Conservation (phyloP, 306 rosid genomes). For the Medicago truncatula region MtrunA17r5.0-ANR NC_053045.1:27107001-27107500, state of each 20-base stretch:
- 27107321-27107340: not conserved
- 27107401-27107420: not conserved
- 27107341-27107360: not conserved
- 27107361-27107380: not conserved
- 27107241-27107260: not conserved
- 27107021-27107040: not conserved
- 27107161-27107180: no score
- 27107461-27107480: not conserved
- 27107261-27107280: not conserved
- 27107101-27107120: no score
- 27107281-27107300: not conserved
- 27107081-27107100: no score
- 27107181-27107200: no score
- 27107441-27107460: no score
- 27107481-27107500: not conserved
- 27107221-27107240: not conserved
- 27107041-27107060: no score
- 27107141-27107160: no score
- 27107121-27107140: no score
- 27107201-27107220: not conserved
- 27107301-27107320: not conserved
- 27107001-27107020: slow-evolving; percentile 22
- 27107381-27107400: not conserved
- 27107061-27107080: no score
- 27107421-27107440: not conserved